Percentiles rank a stretch among this genome's conserved stretches.
phyloP scores from a whole-genome alignment of 148 eudicot species.

The Silene latifolia region DNA sequence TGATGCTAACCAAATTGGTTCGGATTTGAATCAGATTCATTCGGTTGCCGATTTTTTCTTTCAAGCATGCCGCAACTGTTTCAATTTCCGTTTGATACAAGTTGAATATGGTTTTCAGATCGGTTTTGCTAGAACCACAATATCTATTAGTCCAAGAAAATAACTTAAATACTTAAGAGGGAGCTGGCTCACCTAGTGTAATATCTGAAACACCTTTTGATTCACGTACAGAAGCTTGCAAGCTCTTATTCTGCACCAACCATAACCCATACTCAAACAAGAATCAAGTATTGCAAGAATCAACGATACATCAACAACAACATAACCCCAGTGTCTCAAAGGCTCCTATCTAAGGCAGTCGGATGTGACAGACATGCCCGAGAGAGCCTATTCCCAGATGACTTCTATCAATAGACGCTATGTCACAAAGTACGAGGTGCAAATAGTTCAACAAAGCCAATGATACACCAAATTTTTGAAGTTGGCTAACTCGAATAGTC shows the following conservation, averaged over 20 bases:
- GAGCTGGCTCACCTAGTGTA: constrained; percentile 52
- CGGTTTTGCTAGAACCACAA: background rate
- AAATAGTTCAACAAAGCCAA: background rate
- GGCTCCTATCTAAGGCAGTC: background rate
- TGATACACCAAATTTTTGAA: background rate
- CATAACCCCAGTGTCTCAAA: background rate
- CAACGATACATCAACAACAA: background rate
- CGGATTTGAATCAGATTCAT: background rate
- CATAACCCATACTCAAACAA: constrained; percentile 2
- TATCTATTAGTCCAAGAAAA: background rate
- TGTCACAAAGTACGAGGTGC: background rate
- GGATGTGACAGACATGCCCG: too few species aligned
- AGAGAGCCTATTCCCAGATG: background rate
- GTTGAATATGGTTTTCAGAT: background rate
- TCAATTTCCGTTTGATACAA: background rate
- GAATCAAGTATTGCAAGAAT: constrained; percentile 1
- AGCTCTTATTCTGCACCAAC: constrained; percentile 55
- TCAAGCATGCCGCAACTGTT: background rate
- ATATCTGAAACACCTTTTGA: constrained; percentile 57
- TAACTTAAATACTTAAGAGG: constrained; percentile 14
- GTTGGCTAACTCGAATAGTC: background rate
- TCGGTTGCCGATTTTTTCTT: background rate
- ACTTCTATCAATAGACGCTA: background rate
- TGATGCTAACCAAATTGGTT: background rate
- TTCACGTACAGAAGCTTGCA: constrained; percentile 64